Base-by-base conservation (phyloP, 306 rosid genomes). In the Rosa chinensis region DNA sequence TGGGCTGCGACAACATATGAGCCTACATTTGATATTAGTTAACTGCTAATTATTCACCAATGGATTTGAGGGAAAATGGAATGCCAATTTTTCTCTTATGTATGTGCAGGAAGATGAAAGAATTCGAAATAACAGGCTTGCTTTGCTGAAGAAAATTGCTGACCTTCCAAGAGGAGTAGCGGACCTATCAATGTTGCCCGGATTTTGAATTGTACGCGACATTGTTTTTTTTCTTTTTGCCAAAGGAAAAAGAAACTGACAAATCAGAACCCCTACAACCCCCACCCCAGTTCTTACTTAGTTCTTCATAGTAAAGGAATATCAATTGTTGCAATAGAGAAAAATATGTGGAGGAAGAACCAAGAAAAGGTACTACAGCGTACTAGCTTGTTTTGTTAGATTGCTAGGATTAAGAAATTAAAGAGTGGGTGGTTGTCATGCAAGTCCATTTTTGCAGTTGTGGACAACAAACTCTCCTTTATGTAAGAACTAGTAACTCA, bases 101-200 rank as follows among this genome's bases (percentile, higher is more conserved):
- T 40, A 67, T 53, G 16, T 55, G 42, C 84, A 92, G 99, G 99
- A 94, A 69, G 95, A 92, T 25, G 92, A 84, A 67, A 88, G 82
- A 68, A 85, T 91, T 76, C 88, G 99, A 74, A 87, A 83, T 37
- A 94, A 94, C 89, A 88, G 97, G 87, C 88, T 94, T 52, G 81
- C 90, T 73, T 77, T 94, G 89, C 91, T 92, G 16, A 94, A 90
- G 82, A 89, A 80, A 78, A 89, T 94, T 81, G 87, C 98, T 37
- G 94, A 94, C 59, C 99, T 94, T 40, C 94, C 99, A 39, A 88
- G 74, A 79, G 99, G 97, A 70, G 86, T 92, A 77, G 99, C 92
- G 48, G 99, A 92, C 77, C 90, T 94, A 25, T 86, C 97, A 23
- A 59, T 87, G 77, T 80, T 94, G 56, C 96, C 99, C 2, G 99